phyloP scores from a whole-genome alignment of 768 basidiomycete species.

The Termitomyces sp. region DNA sequence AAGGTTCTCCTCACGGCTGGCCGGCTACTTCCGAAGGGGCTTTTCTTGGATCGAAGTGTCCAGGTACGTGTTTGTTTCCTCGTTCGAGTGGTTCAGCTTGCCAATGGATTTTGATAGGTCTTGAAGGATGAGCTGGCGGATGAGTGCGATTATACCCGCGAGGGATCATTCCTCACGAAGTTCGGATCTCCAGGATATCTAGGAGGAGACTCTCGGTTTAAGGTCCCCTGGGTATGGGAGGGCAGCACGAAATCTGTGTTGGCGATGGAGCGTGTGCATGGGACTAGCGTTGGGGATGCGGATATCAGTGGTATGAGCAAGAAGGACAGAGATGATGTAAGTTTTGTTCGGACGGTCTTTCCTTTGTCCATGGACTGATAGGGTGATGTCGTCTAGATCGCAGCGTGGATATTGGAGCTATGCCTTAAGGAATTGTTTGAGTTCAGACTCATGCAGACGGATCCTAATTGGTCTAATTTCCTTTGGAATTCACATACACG shows the following conservation, averaged over 20 bases:
- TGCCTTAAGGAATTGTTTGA: constrained; percentile 89
- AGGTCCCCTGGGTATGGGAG: constrained; percentile 84
- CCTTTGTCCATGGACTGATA: background rate
- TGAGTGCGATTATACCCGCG: constrained; percentile 88
- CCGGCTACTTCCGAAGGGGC: constrained; percentile 76
- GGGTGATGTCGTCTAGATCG: constrained; percentile 56
- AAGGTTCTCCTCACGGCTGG: constrained; percentile 80
- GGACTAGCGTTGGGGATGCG: constrained; percentile 74
- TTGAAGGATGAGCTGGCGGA: constrained; percentile 89
- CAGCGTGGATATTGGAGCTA: constrained; percentile 73
- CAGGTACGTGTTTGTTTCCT: constrained; percentile 40
- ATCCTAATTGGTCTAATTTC: constrained; percentile 99
- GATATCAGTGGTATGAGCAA: constrained; percentile 54
- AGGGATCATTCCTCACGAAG: constrained; percentile 64
- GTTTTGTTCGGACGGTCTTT: constrained; percentile 8
- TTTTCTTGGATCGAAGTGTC: constrained; percentile 88
- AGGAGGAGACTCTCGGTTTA: constrained; percentile 65
- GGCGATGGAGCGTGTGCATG: constrained; percentile 85
- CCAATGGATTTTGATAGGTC: constrained; percentile 41
- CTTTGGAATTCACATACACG: constrained; percentile 72
- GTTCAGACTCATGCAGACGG: constrained; percentile 95
- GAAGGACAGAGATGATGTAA: constrained; percentile 69
- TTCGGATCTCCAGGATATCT: constrained; percentile 54
- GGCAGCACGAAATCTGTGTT: constrained; percentile 80
- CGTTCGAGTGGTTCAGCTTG: background rate